These are phyloP conservation scores for Galerina sulciceps DNA, from an alignment of 768 basidiomycete species.

Conservation along the genomic window DNA sequence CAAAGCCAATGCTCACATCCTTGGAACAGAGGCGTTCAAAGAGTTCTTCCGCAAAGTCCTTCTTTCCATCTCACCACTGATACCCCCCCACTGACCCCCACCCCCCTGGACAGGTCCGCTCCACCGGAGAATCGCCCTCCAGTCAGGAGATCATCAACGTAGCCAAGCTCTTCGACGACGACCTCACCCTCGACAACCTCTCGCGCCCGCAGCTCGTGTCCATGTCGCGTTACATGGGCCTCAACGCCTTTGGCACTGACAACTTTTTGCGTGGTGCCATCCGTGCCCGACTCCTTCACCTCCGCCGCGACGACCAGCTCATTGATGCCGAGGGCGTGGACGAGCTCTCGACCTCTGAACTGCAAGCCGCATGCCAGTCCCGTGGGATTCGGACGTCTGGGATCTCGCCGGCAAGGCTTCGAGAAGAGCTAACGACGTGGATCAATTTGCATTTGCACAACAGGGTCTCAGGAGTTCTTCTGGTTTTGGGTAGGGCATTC, in stretches of 20 bases:
- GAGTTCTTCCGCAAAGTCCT: constrained; percentile 97
- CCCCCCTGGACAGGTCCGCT: constrained; percentile 90
- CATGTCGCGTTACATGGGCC: constrained; percentile 97
- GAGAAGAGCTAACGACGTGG: constrained; percentile 93
- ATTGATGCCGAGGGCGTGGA: constrained; percentile 91
- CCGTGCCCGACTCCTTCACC: constrained; percentile 76
- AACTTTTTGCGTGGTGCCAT: constrained; percentile 96
- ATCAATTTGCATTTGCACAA: constrained; percentile 89
- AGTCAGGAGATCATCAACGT: constrained; percentile 89
- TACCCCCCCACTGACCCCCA: neutral
- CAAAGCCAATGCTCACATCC: constrained; percentile 90
- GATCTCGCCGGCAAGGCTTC: constrained; percentile 83
- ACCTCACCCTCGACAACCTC: constrained; percentile 96
- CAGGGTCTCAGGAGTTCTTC: constrained; percentile 90
- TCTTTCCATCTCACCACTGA: neutral
- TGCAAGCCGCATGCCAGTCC: constrained; percentile 91
- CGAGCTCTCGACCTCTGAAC: constrained; percentile 86
- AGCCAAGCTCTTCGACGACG: constrained; percentile 96
- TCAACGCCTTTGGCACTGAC: constrained; percentile 98
- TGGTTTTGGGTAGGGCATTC: constrained; percentile 95
- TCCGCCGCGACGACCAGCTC: constrained; percentile 92
- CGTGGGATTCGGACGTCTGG: constrained; percentile 91
- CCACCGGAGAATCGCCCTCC: constrained; percentile 94
- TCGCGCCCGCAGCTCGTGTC: constrained; percentile 98
- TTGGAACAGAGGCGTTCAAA: constrained; percentile 95